These are phyloP conservation scores for Przewalskia tangutica DNA, from an alignment of 257 asterid genomes.

Conservation along the genomic window DNA sequence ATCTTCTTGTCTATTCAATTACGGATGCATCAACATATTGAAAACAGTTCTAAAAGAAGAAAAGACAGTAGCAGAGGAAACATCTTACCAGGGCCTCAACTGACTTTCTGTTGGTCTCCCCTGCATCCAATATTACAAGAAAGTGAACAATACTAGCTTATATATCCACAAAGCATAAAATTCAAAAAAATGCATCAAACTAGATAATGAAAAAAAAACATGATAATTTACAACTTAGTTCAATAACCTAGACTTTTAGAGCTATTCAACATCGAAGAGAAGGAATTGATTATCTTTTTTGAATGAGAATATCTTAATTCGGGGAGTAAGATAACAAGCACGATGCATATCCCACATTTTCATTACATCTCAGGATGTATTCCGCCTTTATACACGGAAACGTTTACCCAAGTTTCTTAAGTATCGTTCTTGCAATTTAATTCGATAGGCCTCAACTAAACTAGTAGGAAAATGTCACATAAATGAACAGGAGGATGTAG, in stretches of 20 bases:
- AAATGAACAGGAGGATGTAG: not conserved
- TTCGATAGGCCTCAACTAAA: not conserved
- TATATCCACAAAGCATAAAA: not conserved
- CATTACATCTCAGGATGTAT: not conserved
- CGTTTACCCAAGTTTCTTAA: not conserved
- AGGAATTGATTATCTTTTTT: not conserved
- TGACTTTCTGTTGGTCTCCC: slow-evolving; percentile 48
- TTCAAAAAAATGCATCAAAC: not conserved
- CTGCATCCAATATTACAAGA: slow-evolving; percentile 23
- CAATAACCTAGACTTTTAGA: not conserved
- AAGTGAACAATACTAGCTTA: not conserved
- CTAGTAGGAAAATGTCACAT: not conserved
- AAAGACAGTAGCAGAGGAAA: not conserved
- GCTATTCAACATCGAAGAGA: not conserved
- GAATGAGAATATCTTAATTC: not conserved
- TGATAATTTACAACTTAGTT: not conserved
- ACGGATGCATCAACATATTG: not conserved
- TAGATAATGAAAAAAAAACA: not conserved
- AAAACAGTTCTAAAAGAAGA: not conserved
- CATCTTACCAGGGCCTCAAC: slow-evolving; percentile 62
- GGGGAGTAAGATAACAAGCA: not conserved
- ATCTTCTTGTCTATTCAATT: not conserved
- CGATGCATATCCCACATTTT: not conserved
- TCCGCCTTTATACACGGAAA: not conserved
- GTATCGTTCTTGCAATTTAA: not conserved